Evolutionary conservation across 2,329 filamentous ascomycete species (phyloP).

Genomic region (Akanthomyces uredinophilus): DNA sequence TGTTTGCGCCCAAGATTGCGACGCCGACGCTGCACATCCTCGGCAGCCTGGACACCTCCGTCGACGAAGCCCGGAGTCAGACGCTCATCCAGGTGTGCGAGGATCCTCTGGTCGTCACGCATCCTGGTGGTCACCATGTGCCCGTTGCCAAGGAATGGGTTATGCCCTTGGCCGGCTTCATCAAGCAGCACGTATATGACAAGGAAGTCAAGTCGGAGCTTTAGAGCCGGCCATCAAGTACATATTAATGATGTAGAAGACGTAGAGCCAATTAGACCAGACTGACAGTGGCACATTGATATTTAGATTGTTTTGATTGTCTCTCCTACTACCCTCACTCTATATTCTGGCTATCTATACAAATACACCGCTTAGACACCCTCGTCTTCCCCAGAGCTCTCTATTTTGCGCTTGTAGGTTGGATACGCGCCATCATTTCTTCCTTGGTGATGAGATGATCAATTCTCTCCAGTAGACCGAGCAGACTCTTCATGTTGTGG

Average conservation of each 20-base stretch:
- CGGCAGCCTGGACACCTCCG: conserved; percentile 80
- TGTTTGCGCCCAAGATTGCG: conserved; percentile 66
- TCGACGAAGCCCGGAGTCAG: conserved; percentile 69
- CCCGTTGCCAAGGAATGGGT: conserved; percentile 78
- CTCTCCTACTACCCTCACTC: neutral
- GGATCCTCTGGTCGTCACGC: conserved; percentile 52
- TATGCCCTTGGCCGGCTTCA: conserved; percentile 68
- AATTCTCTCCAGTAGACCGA: conserved; percentile 81
- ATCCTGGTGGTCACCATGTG: conserved; percentile 88
- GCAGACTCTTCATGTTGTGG: conserved; percentile 90
- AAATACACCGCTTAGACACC: conserved; percentile 8
- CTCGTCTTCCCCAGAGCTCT: conserved; percentile 6
- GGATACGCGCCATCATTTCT: conserved; percentile 99
- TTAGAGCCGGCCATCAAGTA: neutral
- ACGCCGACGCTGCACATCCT: conserved; percentile 80
- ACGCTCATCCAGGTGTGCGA: conserved; percentile 61
- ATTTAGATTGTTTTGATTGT: conserved; percentile 4
- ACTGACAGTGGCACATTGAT: neutral
- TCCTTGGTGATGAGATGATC: conserved; percentile 99
- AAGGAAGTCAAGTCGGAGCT: conserved; percentile 23
- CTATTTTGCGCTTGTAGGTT: conserved; percentile 51
- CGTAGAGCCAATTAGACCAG: neutral
- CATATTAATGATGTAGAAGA: conserved; percentile 15
- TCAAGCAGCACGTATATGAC: conserved; percentile 39
- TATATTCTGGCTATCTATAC: conserved; percentile 12